Evolutionary conservation across 768 basidiomycete genomes (phyloP), one percentile per base, ranked within the genome.

Genomic region (Boletus tomentosulus): DNA sequence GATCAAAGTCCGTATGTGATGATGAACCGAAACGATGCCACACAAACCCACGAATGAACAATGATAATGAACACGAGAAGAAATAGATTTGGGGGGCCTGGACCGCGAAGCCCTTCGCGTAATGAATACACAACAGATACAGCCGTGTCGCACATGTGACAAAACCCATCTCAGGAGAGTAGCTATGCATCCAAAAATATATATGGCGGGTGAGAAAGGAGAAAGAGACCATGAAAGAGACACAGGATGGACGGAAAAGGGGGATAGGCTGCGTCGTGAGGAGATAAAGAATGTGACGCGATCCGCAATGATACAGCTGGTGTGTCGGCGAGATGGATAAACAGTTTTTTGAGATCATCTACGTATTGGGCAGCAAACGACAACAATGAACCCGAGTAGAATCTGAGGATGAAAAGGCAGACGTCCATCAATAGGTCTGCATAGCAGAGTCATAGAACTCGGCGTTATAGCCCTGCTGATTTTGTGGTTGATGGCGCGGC

Each of bases 21-120:
- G 6, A 43, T 10, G 41, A 19, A 19, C 19, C 19, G 19, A 41
- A 24, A 19, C 15, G n/a, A 51, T 47, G 35, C n/a, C 33, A 31
- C 47, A 48, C 10, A 28, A 34, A 19, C 19, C 19, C 19, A 19
- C 19, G 19, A 19, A 19, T 19, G 19, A 19, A 38, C 15, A 44
- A 46, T n/a, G 39, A 43, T n/a, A 24, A 22, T 19, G n/a, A 12
- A 6, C 39, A 41, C 39, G 37, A 37, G 25, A 8, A 28, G 47
- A 53, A 57, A 66, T 59, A 66, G 46, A 60, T 62, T 75, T 58
- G 15, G 59, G 76, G 76, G 76, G 70, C 76, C 76, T 74, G 63
- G 63, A 58, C 35, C 51, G 76, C 76, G 76, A 78, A 77, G 76
- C 77, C 76, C 76, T 78, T 78, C 77, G 76, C 76, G 53, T n/a